A percentile compares a stretch with the other conserved stretches of the same genome.
These are phyloP conservation scores for Naegleria fowleri DNA, from an alignment of 208 protist genomes.

Conservation along the genomic window DNA sequence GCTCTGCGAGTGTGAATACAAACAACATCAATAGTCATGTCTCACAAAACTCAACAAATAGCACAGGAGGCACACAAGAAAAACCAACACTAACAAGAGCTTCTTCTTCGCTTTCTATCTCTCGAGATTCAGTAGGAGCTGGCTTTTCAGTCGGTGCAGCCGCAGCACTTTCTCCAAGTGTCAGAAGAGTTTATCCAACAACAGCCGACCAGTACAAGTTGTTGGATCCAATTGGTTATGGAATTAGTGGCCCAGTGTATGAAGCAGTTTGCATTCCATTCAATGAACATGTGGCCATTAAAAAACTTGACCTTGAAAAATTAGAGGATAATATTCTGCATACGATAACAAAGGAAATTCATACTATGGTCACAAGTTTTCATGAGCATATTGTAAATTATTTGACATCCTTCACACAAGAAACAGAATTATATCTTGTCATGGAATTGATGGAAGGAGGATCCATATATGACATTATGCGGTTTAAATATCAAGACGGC, in stretches of 20 bases:
- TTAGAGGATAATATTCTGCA: neutral
- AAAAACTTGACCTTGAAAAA: slow-evolving; percentile 15
- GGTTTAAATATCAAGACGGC: neutral
- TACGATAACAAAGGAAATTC: slow-evolving; percentile 48
- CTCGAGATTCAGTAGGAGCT: neutral
- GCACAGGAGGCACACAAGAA: neutral
- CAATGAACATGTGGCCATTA: neutral
- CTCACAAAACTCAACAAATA: neutral
- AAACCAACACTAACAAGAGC: neutral
- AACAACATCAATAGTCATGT: neutral
- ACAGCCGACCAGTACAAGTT: slow-evolving; percentile 5
- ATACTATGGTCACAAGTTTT: slow-evolving; percentile 39
- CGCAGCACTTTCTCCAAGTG: neutral
- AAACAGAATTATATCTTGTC: slow-evolving; percentile 43
- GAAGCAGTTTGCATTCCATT: neutral
- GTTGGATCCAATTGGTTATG: neutral
- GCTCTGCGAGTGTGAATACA: neutral
- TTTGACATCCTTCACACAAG: slow-evolving; percentile 43
- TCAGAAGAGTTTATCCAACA: neutral
- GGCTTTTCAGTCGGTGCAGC: neutral
- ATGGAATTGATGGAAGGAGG: slow-evolving; percentile 51
- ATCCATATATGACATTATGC: neutral
- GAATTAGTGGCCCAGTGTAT: neutral
- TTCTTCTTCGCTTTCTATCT: neutral
- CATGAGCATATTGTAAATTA: slow-evolving; percentile 58